A percentile compares a stretch with the other conserved stretches of the same genome.
Evolutionary conservation across 2,329 filamentous ascomycete genomes (phyloP).

Genomic region (Sporothrix humicola): DNA sequence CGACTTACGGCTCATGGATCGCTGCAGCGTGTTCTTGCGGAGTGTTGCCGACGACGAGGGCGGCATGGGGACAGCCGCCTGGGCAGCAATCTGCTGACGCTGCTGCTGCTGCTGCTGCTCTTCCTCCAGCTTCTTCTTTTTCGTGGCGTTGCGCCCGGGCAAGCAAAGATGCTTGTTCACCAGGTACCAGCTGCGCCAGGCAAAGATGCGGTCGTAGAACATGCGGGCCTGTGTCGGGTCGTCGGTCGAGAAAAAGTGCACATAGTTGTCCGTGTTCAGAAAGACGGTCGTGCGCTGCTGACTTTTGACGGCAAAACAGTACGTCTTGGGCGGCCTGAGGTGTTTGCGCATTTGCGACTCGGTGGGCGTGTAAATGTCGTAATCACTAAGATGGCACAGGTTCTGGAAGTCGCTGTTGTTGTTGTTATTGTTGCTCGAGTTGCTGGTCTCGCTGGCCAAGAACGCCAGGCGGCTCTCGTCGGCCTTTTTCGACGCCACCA

Average conservation of each 20-base stretch:
- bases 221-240: constrained; percentile 68
- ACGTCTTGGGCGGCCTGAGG: constrained; percentile 82
- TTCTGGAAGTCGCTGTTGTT: constrained; percentile 51
- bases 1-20: constrained; percentile 35
- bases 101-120: constrained; percentile 36
- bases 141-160: constrained; percentile 32
- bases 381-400: constrained; percentile 87
- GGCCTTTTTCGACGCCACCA: constrained; percentile 71
- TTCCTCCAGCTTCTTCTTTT: not conserved
- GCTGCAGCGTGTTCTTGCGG: constrained; percentile 44
- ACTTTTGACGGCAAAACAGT: constrained; percentile 88
- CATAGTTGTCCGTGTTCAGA: constrained; percentile 79
- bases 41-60: constrained; percentile 24
- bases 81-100: constrained; percentile 28
- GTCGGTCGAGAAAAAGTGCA: constrained; percentile 88
- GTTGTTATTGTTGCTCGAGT: constrained; percentile 4
- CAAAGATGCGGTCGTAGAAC: constrained; percentile 75
- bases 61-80: constrained; percentile 39
- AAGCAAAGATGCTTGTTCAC: constrained; percentile 67
- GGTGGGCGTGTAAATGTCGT: constrained; percentile 85
- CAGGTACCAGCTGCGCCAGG: constrained; percentile 91
- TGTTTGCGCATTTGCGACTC: constrained; percentile 69
- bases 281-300: constrained; percentile 89
- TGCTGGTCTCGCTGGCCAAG: constrained; percentile 23
- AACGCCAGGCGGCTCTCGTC: constrained; percentile 53